Base-by-base conservation (phyloP, 176 grass and related monocot species). In the Tillandsia leiboldiana region DNA sequence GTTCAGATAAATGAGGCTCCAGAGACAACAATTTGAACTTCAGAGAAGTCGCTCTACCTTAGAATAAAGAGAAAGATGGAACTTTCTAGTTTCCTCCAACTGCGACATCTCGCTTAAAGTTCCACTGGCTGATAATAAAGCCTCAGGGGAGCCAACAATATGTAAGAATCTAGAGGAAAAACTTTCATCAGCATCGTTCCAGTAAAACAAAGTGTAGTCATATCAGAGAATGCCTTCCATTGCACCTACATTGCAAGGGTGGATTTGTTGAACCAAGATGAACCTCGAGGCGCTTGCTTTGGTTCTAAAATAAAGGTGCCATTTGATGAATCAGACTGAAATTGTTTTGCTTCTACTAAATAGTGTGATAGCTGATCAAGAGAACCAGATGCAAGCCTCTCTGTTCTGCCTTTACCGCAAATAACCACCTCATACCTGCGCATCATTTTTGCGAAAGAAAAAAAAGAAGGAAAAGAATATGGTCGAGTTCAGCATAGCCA, bases 71-170 rank as follows among this genome's bases (percentile, higher is more conserved):
- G 87, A 80, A 18, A 88, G 82, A 88, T 94, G 90, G 80, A 97
- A 97, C 54, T 84, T 97, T 87, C 82, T 92, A 66, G 95, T 99
- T 77, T 99, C 90, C 75, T 91, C 87, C 72, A 99, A 81, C 63
- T 99, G 95, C 56, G 83, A 99, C 51, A 99, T 91, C 68, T 99
- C 95, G 42, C 90, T 84, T 76, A 80, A 70, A 77, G 91, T 85
- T 53, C 50, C 82, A 75, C 79, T 87, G 11, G 74, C 83, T 0
- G 82, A 90, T 90, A 83, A 86, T 71, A 84, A 66, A 9, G 74
- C 77, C 57, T 86, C 87, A 69, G 80, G 18, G 11, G 73, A 94
- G 73, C 84, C 88, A 67, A 94, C 80, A 69, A 87, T 80, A 76
- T 80, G 66, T 68, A 99, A 77, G 67, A 94, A 91, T 80, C 95